These are phyloP conservation scores for Elaeis oleifera DNA, from an alignment of 202 grass and related monocot genomes.

Conservation along the genomic window DNA sequence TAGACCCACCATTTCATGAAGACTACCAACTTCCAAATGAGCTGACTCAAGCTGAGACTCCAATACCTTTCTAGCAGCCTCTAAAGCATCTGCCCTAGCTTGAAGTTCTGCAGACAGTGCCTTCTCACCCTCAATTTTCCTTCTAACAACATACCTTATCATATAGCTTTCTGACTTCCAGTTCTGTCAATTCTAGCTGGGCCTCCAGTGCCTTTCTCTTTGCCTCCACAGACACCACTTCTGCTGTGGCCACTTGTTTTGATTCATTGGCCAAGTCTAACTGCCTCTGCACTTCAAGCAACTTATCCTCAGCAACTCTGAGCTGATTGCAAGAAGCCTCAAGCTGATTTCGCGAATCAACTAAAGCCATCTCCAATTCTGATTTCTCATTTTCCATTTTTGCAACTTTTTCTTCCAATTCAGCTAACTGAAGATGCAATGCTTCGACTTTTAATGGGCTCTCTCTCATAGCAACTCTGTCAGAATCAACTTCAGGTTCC, in stretches of 20 bases:
- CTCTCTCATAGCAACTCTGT: slow-evolving; percentile 28
- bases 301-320: slow-evolving; percentile 42
- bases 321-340: slow-evolving; percentile 36
- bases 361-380: slow-evolving; percentile 44
- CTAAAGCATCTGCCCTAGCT: no score
- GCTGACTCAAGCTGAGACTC: slow-evolving; percentile 30
- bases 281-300: slow-evolving; percentile 48
- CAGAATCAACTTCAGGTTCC: slow-evolving; percentile 44
- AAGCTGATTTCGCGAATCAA: slow-evolving; percentile 45
- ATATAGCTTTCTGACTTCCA: slow-evolving; percentile 21
- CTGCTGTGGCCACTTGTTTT: slow-evolving; percentile 29
- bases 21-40: slow-evolving; percentile 24
- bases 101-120: no score
- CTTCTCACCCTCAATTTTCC: no score
- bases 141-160: no score
- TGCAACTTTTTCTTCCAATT: slow-evolving; percentile 37
- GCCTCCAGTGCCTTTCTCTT: slow-evolving; percentile 53
- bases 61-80: not conserved
- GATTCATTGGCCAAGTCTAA: slow-evolving; percentile 52
- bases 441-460: slow-evolving; percentile 30
- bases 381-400: slow-evolving; percentile 58
- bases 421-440: slow-evolving; percentile 27
- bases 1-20: not conserved
- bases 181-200: slow-evolving; percentile 45
- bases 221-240: slow-evolving; percentile 37